A percentile compares a stretch with the other conserved stretches of the same genome.
These are phyloP conservation scores for Pyrenochaeta sp. DNA, from an alignment of 2,329 filamentous ascomycete genomes.

Conservation along the genomic window DNA sequence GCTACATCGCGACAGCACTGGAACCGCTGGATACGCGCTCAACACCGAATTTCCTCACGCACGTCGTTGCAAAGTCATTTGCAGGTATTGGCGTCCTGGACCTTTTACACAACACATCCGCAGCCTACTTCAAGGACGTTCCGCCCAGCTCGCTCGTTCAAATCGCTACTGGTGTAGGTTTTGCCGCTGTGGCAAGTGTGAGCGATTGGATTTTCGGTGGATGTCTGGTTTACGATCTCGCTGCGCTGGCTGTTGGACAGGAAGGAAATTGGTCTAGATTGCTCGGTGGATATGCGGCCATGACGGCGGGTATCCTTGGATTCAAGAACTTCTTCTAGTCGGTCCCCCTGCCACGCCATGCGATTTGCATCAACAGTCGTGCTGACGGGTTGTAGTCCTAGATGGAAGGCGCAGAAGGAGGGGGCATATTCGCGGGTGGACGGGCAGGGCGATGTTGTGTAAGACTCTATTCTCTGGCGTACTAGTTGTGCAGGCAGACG, in stretches of 20 bases:
- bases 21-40: slow-evolving; percentile 59
- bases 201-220: slow-evolving; percentile 69
- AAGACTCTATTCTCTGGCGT: not conserved
- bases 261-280: slow-evolving; percentile 59
- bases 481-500: no score
- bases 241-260: slow-evolving; percentile 63
- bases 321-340: slow-evolving; percentile 62
- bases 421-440: slow-evolving; percentile 28
- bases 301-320: slow-evolving; percentile 61
- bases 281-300: slow-evolving; percentile 60
- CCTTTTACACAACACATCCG: slow-evolving; percentile 65
- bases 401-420: slow-evolving; percentile 27
- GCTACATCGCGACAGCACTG: slow-evolving; percentile 60
- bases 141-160: slow-evolving; percentile 58
- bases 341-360: slow-evolving; percentile 1
- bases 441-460: slow-evolving; percentile 10
- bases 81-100: slow-evolving; percentile 68
- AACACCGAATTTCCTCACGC: slow-evolving; percentile 62
- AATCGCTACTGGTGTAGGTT: slow-evolving; percentile 61
- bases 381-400: slow-evolving; percentile 36
- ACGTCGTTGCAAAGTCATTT: slow-evolving; percentile 66
- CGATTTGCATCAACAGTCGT: slow-evolving; percentile 1
- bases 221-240: slow-evolving; percentile 66
- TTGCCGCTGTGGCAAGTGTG: slow-evolving; percentile 56
- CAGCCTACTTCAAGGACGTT: slow-evolving; percentile 62